Evolutionary conservation across 2,329 filamentous ascomycete genomes (phyloP), one percentile per base, ranked within the genome.

Genomic region (Fusarium nematophilum): DNA sequence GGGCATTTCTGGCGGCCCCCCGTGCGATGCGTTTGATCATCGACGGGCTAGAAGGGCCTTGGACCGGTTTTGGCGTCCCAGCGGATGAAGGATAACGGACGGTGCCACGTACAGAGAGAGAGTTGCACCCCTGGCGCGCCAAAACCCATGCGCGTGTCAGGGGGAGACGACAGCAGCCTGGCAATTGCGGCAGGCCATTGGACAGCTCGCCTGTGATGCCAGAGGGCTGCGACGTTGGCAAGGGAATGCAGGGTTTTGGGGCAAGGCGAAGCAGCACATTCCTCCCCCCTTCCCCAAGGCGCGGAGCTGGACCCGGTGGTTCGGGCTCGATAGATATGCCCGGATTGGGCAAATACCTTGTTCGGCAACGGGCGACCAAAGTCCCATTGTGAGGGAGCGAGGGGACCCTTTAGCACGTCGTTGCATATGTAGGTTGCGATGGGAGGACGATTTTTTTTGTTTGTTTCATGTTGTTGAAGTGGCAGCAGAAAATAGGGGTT

Each of bases 261-360:
- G 33, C 51, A 57, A 60, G 44, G 51, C 54, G 42, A 62, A 64
- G 50, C 40, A 43, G n/a, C n/a, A n/a, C n/a, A n/a, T n/a, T n/a
- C n/a, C n/a, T n/a, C n/a, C n/a, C n/a, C n/a, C n/a, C n/a, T n/a
- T n/a, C n/a, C n/a, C n/a, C n/a, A 25, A 36, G 27, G 39, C 36
- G 43, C 40, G 47, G 46, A 66, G 49, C 53, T 43, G 45, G 49
- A 55, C 46, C 51, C 48, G 48, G 47, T 42, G 57, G 46, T 47
- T 64, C 44, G 47, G 47, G 15, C 47, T 67, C 65, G 65, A 66
- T 17, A 42, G 30, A 66, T 67, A 68, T 67, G 44, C 13, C 65
- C 53, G 15, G 5, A 54, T 67, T 51, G 40, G 65, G 65, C n/a
- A 40, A 15, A 57, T 27, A 31, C 39, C 33, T 18, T 25, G 44